A percentile compares a stretch with the other conserved stretches of the same genome.
Conservation (phyloP, 2,329 filamentous ascomycete genomes). For the Penicillium sclerotiorum region DNA sequence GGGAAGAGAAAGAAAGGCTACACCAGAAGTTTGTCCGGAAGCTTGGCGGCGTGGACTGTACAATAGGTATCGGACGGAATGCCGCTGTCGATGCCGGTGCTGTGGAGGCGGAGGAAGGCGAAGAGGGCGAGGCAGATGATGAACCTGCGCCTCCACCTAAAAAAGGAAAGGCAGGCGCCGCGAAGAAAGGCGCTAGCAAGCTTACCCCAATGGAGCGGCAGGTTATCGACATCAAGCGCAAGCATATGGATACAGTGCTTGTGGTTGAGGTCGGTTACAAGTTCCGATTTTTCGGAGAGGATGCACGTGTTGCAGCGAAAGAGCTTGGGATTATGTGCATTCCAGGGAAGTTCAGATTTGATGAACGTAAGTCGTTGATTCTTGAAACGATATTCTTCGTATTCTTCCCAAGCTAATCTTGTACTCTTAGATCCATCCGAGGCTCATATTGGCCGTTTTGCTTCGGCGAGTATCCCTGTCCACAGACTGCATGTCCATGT, state of each 20-base stretch:
- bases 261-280: slow-evolving; percentile 98
- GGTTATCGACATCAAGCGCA: slow-evolving; percentile 88
- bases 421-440: slow-evolving; percentile 71
- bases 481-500: slow-evolving; percentile 91
- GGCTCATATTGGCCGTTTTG: slow-evolving; percentile 87
- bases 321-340: slow-evolving; percentile 95
- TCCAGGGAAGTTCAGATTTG: slow-evolving; percentile 89
- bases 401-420: slow-evolving; percentile 20
- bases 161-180: slow-evolving; percentile 50
- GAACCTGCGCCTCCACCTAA: slow-evolving; percentile 49
- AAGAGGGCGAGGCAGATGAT: slow-evolving; percentile 58
- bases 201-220: slow-evolving; percentile 94
- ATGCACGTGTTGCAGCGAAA: slow-evolving; percentile 85
- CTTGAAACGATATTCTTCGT: not conserved
- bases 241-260: slow-evolving; percentile 84
- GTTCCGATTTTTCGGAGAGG: slow-evolving; percentile 95
- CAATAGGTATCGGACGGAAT: slow-evolving; percentile 66
- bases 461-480: slow-evolving; percentile 92
- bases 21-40: slow-evolving; percentile 89
- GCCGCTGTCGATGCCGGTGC: slow-evolving; percentile 57
- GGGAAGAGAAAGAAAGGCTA: slow-evolving; percentile 67
- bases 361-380: slow-evolving; percentile 67
- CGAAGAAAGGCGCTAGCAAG: slow-evolving; percentile 77
- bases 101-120: slow-evolving; percentile 60
- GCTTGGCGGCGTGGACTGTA: slow-evolving; percentile 80